A percentile compares a stretch with the other conserved stretches of the same genome.
phyloP scores from a whole-genome alignment of 2,329 filamentous ascomycete genomes.

The Escovopsis sp. region DNA sequence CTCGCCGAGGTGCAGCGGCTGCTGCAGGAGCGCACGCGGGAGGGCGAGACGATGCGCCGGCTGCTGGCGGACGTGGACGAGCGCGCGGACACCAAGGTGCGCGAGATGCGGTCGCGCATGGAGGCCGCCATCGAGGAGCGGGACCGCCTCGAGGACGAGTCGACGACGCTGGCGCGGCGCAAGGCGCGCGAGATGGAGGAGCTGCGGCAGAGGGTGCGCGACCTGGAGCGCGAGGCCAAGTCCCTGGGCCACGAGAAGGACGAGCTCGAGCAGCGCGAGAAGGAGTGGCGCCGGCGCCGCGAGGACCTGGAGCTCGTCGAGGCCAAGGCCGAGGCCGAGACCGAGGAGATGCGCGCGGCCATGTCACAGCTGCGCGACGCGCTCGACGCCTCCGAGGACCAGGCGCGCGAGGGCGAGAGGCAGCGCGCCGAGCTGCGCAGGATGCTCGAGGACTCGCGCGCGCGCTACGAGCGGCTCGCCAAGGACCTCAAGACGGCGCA shows the following conservation, averaged over 20 bases:
- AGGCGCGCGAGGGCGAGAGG: constrained; percentile 69
- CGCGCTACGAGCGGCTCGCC: constrained; percentile 64
- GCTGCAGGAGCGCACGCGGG: constrained; percentile 73
- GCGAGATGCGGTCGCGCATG: constrained; percentile 79
- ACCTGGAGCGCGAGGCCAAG: constrained; percentile 65
- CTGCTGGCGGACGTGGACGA: constrained; percentile 77
- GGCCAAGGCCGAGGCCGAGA: constrained; percentile 55
- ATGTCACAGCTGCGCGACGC: constrained; percentile 66
- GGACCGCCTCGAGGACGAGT: constrained; percentile 83
- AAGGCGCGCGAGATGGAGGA: constrained; percentile 78
- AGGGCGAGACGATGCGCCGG: constrained; percentile 88
- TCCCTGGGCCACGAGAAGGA: constrained; percentile 60
- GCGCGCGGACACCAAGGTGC: constrained; percentile 63
- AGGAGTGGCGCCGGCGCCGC: constrained; percentile 57
- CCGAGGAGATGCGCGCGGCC: constrained; percentile 58
- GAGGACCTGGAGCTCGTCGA: constrained; percentile 63
- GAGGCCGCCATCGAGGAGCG: constrained; percentile 87
- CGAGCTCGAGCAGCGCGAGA: constrained; percentile 58
- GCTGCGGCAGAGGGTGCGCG: constrained; percentile 60
- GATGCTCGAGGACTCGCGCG: constrained; percentile 62
- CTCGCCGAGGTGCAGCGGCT: constrained; percentile 76
- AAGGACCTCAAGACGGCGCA: constrained; percentile 46
- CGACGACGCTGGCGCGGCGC: constrained; percentile 59
- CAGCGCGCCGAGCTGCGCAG: constrained; percentile 63
- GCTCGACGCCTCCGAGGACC: constrained; percentile 75